Base-by-base conservation (phyloP, 805 yeast species). In the Hanseniaspora occidentalis region DNA sequence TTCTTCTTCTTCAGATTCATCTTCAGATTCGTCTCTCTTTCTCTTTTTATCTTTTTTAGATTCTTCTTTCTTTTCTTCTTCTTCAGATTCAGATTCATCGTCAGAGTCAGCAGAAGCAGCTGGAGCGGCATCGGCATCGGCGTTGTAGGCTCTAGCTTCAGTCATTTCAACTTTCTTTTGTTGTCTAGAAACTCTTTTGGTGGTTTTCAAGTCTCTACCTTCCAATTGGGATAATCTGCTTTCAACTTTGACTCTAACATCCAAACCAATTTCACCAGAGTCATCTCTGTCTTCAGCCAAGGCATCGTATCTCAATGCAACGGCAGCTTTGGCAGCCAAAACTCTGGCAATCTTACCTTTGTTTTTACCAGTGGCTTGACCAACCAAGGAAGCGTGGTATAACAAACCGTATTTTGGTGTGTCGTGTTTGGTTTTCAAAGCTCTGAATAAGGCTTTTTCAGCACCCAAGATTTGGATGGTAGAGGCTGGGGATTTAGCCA, bases 341-440 rank as follows among this genome's bases (percentile, higher is more conserved):
- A 92, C 95, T 71, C 98, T 81, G 44, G 98, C 97, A 61, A 92
- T 85, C 72, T 88, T 92, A 70, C 98, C 98, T 74, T 92, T 92
- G 71, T 92, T 92, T 67, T 83, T 83, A 66, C 96, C 96, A 39
- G 94, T 74, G 44, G 98, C 98, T 72, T 89, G 96, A 50, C 98
- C 98, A 51, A 92, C 94, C 49, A 92, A 72, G 23, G 96, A 84
- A 43, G 97, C 95, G 62, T 92, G 97, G 71, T 92, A 92, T 52
- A 92, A 72, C 56, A 92, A 71, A 70, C 98, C 98, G 60, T 92
- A 92, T 66, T 92, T 92, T 60, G 98, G 98, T 47, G 98, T 92
- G 65, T 92, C 95, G 57, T 88, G 96, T 67, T 92, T 92, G 45
- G 98, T 92, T 73, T 92, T 92, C 58, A 92, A 77, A 47, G 98